Percentiles rank a stretch among this genome's conserved stretches.
phyloP scores from a whole-genome alignment of 495 filamentous ascomycete species.

The Penicillium mononematosum region DNA sequence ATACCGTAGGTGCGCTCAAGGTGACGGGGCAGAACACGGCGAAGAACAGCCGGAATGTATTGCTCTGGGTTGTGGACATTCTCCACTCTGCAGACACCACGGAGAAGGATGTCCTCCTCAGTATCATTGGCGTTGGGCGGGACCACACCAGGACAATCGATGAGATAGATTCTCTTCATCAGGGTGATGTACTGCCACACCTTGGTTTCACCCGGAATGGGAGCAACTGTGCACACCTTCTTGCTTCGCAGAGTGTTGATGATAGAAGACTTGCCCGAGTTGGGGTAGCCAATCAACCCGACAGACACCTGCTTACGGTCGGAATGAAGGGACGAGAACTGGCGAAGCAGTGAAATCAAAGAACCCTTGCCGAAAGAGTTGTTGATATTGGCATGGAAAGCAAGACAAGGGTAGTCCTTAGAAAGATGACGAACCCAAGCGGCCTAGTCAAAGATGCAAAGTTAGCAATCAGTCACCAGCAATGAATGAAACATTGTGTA shows the following conservation, averaged over 20 bases:
- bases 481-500: slow-evolving; percentile 16
- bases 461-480: slow-evolving; percentile 42
- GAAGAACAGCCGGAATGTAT: slow-evolving; percentile 82
- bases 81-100: slow-evolving; percentile 89
- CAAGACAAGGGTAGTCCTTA: slow-evolving; percentile 87
- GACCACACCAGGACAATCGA: slow-evolving; percentile 95
- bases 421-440: slow-evolving; percentile 78
- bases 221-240: slow-evolving; percentile 90
- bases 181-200: slow-evolving; percentile 97
- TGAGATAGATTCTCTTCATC: slow-evolving; percentile 95
- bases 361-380: slow-evolving; percentile 89
- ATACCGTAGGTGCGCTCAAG: slow-evolving; percentile 91
- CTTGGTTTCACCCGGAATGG: slow-evolving; percentile 90
- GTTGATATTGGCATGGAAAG: slow-evolving; percentile 88
- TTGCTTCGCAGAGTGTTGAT: slow-evolving; percentile 92
- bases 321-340: slow-evolving; percentile 88
- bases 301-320: slow-evolving; percentile 90
- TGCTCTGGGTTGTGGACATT: slow-evolving; percentile 94
- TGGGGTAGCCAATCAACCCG: slow-evolving; percentile 84
- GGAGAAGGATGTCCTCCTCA: slow-evolving; percentile 83
- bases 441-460: slow-evolving; percentile 56
- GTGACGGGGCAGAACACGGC: slow-evolving; percentile 77
- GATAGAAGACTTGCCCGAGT: slow-evolving; percentile 86
- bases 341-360: slow-evolving; percentile 74
- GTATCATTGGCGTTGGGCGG: slow-evolving; percentile 80